Evolutionary conservation across 2,329 filamentous ascomycete genomes (phyloP), one percentile per base, ranked within the genome.

Genomic region (Xylaria hypoxylon): DNA sequence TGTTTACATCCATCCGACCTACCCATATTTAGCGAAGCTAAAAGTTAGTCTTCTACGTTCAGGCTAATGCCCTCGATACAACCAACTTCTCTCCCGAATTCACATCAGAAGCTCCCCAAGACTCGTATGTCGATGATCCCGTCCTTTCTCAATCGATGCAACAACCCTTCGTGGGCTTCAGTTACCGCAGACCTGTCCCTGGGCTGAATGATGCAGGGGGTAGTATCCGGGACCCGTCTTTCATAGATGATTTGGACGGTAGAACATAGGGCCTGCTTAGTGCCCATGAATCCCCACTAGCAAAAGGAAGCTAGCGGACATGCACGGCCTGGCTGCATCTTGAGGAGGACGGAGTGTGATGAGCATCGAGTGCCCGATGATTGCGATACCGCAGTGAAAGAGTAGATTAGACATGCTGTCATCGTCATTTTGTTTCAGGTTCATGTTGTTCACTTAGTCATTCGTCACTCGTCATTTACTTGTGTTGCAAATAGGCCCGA

Each of bases 1-100:
- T 81, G 93, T 93, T 26, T 40, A 15, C 10, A 38, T 38, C 13
- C 35, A 38, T 38, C 35, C 3, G 35, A 38, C 48, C 45, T 51
- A 17, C 24, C 28, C 26, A 51, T 51, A 31, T 17, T 28, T 31
- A 51, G 13, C 47, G 47, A 51, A 51, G 24, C 47, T 51, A 47
- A 51, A 31, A 51, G 24, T 51, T 51, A 51, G 24, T 38, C 11
- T 38, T 15, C 35, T 15, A 38, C 35, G 35, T 44, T 8, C n/a
- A 44, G 42, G n/a, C 42, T 10, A 22, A 19, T 44, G 42, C 42
- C 5, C 42, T 44, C 5, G 42, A 44, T 44, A 44, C 42, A 10
- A 44, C 42, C 17, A 44, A 44, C 10, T 44, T 44, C 42, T 5
- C 5, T 22, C 42, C 42, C 42, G 42, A 44, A 10, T 44, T 44